Base-by-base conservation (phyloP, 2,329 filamentous ascomycete species). In the Venturiaceae sp. region DNA sequence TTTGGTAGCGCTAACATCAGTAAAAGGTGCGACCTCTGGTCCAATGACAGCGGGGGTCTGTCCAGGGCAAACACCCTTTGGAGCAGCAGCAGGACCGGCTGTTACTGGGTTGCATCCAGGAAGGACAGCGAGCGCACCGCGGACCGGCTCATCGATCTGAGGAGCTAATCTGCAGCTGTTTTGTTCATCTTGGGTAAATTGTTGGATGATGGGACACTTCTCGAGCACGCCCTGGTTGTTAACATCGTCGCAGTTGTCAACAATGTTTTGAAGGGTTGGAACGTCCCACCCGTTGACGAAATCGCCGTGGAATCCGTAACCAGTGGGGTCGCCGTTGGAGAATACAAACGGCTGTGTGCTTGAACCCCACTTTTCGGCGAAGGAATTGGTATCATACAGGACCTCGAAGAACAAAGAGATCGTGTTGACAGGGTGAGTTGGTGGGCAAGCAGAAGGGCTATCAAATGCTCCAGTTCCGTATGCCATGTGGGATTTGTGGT, bases 241-340 rank as follows among this genome's bases (percentile, higher is more conserved):
- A 53, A 82, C 80, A 50, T 80, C 80, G 64, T 84, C 75, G 75
- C 88, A 90, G 55, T 75, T 81, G 67, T 87, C 77, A 63, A 89
- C 83, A 63, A 87, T 86, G 61, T 80, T 75, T 70, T 87, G 83
- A 54, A 89, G 82, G 50, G 80, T 77, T 30, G 75, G 69, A 61
- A 81, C 76, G 63, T 90, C 83, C 88, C 88, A 91, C 16, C 82
- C 87, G 62, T 87, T 83, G 57, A 75, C 58, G 73, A 91, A 90
- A 70, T 91, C 87, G 53, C 79, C 86, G 71, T 90, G 87, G 61
- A 80, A 80, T 21, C 82, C 83, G 74, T 82, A 89, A 58, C 87
- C 87, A 11, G 87, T 88, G 21, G 78, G 75, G 59, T 91, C 86
- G 47, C 86, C 86, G 66, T 84, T 84, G 63, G 85, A 75, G 46